Evolutionary conservation across 2,329 filamentous ascomycete species (phyloP), one percentile per base, ranked within the genome.

Genomic region (Hansfordia pulvinata): DNA sequence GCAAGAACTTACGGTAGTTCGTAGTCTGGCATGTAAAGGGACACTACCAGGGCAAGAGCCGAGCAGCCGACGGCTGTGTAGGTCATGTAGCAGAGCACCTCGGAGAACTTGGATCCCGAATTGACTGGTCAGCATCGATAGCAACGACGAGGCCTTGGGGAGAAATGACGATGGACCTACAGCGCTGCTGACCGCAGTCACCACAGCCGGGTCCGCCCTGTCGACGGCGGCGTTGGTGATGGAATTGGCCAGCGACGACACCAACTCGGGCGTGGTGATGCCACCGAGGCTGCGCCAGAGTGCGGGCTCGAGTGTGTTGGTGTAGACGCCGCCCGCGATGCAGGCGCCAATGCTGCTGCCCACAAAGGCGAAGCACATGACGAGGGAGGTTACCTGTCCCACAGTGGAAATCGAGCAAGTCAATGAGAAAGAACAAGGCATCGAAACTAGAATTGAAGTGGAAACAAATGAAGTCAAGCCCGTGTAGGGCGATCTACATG

Each of bases 271-370:
- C 6, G 29, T 20, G 10, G 14, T 22, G 2, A 10, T 4, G 12
- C n/a, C 13, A 3, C 29, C 29, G 6, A 34, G 29, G 13, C 20
- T 17, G n/a, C 23, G 28, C 23, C 8, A 14, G n/a, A 34, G 18
- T 6, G 19, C 20, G 4, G 13, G 5, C 15, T 20, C 8, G 10
- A 34, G 19, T 6, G 25, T 25, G 16, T 21, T 27, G 5, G 29
- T 31, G 19, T 34, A 34, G 11, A 34, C 31, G 10, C 23, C 32
- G 10, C 32, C 32, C n/a, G 20, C 23, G 8, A 34, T 27, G 10
- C 29, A 17, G 8, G 16, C 24, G 6, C 32, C 27, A 10, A 32
- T 20, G n/a, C 29, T 30, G 10, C 19, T 26, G 9, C 29, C 32
- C 10, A 31, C 18, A 10, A 26, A 20, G 15, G 22, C 17, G 19